Evolutionary conservation across 257 asterid species (phyloP).

Genomic region (Solanum stenotomum): DNA sequence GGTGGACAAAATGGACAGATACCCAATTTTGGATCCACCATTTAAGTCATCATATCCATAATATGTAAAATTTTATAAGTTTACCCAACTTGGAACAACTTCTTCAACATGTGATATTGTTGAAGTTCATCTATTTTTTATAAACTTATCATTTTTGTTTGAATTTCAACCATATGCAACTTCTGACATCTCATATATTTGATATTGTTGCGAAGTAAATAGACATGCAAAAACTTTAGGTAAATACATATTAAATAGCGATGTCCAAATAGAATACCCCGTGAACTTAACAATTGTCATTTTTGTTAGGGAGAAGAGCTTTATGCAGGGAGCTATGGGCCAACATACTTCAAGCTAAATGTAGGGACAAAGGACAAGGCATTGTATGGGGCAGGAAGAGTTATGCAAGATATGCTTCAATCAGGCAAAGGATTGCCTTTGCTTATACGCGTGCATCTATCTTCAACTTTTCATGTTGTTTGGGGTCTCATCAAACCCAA

Average conservation of each 20-base stretch:
- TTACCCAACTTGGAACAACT: background rate
- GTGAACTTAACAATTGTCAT: background rate
- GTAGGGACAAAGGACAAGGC: conserved; percentile 55
- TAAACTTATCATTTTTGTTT: too few relatives aligned
- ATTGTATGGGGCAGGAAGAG: conserved; percentile 78
- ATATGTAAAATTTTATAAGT: background rate
- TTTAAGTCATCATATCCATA: background rate
- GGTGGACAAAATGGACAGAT: background rate
- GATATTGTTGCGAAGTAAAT: background rate
- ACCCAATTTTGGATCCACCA: background rate
- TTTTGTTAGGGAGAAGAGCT: conserved; percentile 29
- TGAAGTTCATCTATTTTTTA: background rate
- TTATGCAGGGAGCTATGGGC: conserved; percentile 28
- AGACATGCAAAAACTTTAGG: background rate
- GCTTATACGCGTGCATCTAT: conserved; percentile 24
- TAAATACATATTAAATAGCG: background rate
- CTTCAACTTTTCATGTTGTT: conserved; percentile 47
- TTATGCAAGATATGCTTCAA: conserved; percentile 62
- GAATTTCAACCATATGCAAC: background rate
- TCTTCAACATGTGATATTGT: background rate
- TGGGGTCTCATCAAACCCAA: conserved; percentile 44
- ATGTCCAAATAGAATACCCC: background rate
- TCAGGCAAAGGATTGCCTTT: conserved; percentile 53
- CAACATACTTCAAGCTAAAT: conserved; percentile 20
- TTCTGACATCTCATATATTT: background rate